Conservation (phyloP, 768 basidiomycete species). For the Boletus subcaerulescens region DNA sequence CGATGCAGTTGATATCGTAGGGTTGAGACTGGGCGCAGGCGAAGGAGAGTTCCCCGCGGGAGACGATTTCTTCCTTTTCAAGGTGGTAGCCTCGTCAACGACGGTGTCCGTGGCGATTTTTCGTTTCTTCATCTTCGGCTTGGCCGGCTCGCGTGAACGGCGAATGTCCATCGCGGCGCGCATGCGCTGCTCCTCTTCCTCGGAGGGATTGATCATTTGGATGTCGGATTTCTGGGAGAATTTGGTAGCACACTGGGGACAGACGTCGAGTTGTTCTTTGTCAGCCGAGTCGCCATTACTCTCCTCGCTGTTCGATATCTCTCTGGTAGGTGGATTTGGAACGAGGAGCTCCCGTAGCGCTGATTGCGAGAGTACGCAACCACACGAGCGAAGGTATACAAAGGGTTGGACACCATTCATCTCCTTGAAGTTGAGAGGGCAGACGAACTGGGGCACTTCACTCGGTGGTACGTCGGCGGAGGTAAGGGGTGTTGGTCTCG, state of each 20-base stretch:
- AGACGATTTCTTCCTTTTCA: conserved; percentile 42
- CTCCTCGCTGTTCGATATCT: conserved; percentile 26
- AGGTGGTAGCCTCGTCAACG: conserved; percentile 29
- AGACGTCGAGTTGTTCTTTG: conserved; percentile 49
- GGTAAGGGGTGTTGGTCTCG: conserved; percentile 53
- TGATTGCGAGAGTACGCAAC: conserved; percentile 87
- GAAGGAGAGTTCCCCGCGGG: conserved; percentile 13
- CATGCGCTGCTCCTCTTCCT: conserved; percentile 64
- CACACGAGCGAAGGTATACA: conserved; percentile 81
- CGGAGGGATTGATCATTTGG: conserved; percentile 63
- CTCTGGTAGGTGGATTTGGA: conserved; percentile 28
- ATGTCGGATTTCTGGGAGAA: conserved; percentile 58
- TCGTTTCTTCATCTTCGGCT: conserved; percentile 58
- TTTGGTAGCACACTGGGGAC: conserved; percentile 75
- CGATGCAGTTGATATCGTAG: conserved; percentile 54
- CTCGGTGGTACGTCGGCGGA: conserved; percentile 35
- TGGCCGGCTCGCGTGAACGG: conserved; percentile 53
- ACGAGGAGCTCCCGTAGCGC: conserved; percentile 61
- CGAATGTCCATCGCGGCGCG: conserved; percentile 52
- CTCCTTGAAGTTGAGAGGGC: conserved; percentile 89
- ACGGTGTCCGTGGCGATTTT: conserved; percentile 43
- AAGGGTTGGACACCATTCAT: conserved; percentile 93
- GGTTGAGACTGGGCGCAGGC: conserved; percentile 38
- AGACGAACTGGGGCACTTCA: conserved; percentile 74
- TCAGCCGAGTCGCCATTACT: conserved; percentile 14